Base-by-base conservation (phyloP, 108 stramenopile species). In the Epithemia pelagica region DNA sequence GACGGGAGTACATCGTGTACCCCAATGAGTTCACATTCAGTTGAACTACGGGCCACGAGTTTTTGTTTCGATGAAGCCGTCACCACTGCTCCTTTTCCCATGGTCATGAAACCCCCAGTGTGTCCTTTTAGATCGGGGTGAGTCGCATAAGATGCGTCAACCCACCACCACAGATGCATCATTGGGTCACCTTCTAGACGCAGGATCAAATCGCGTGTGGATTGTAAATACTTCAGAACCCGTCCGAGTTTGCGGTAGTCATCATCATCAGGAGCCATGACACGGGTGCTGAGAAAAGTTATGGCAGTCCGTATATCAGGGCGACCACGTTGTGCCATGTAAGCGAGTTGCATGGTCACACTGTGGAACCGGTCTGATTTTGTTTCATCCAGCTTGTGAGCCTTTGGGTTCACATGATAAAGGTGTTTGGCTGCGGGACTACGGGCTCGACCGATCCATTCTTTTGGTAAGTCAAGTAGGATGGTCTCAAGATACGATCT, bases 81-180 rank as follows among this genome's bases (percentile, higher is more conserved):
- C 0, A 32, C 1, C 24, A 62, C 23, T 3, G 30, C 15, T 2
- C 74, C 68, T 7, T 52, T 62, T 22, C 72, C 78, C 5, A 75
- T 19, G 0, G 74, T 54, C 66, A 79, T 20, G 28, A 51, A 27
- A 5, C 37, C 62, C n/a, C 80, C 80, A 2, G 74, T 71, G 32
- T 81, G 80, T 18, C 76, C 66, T 31, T 59, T 68, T 58, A 70
- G 59, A 32, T 84, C 71, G 0, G 10, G n/a, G 37, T 80, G 79
- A 28, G 70, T 72, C 7, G 72, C 72, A 58, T 66, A 75, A 31
- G 76, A 63, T 7, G 73, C 79, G 60, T 86, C 84, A 10, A 82
- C 70, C 61, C 64, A 79, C 73, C 75, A 80, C 31, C 67, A 55
- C 3, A 74, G 53, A 7, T 31, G 58, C 1, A 31, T 19, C 26